phyloP scores from a whole-genome alignment of 2,329 filamentous ascomycete genomes.

The Aschersonia sp. region DNA sequence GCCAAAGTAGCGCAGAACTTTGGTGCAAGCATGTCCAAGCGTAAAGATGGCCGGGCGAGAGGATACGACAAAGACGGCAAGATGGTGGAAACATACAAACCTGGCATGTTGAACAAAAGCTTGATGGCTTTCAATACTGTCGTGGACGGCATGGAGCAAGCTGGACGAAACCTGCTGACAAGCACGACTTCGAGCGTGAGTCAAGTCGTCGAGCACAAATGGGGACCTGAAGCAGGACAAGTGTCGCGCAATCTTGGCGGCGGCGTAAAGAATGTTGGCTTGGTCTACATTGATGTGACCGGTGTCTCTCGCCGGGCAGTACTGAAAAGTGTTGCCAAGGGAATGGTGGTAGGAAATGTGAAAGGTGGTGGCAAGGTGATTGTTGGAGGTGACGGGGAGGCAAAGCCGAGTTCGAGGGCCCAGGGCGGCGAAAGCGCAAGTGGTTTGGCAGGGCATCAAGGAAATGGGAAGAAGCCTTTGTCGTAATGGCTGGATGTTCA shows the following conservation, averaged over 20 bases:
- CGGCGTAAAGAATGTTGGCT: slow-evolving; percentile 86
- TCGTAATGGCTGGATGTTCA: neutral
- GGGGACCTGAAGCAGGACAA: slow-evolving; percentile 71
- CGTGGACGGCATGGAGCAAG: slow-evolving; percentile 83
- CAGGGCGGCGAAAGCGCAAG: slow-evolving; percentile 14
- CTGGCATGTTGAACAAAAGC: slow-evolving; percentile 85
- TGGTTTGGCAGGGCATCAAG: slow-evolving; percentile 12
- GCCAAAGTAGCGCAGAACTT: slow-evolving; percentile 78
- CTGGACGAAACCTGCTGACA: slow-evolving; percentile 62
- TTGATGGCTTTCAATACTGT: slow-evolving; percentile 94
- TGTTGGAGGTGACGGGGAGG: slow-evolving; percentile 48
- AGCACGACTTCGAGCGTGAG: slow-evolving; percentile 66
- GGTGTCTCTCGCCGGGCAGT: slow-evolving; percentile 82
- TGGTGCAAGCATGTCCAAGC: slow-evolving; percentile 53
- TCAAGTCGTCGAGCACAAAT: slow-evolving; percentile 77
- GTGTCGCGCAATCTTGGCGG: slow-evolving; percentile 64
- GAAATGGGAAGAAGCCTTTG: slow-evolving; percentile 17
- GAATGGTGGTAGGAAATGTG: slow-evolving; percentile 81
- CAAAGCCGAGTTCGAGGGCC: slow-evolving; percentile 7
- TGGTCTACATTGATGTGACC: slow-evolving; percentile 94
- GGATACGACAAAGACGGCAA: slow-evolving; percentile 59
- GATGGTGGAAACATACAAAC: slow-evolving; percentile 56
- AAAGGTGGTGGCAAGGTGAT: slow-evolving; percentile 59
- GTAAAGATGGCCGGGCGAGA: slow-evolving; percentile 36
- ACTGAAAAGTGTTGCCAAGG: slow-evolving; percentile 89